Evolutionary conservation across 441 rosid species (phyloP), one percentile per base, ranked within the genome.

Genomic region (Kokia cookei): DNA sequence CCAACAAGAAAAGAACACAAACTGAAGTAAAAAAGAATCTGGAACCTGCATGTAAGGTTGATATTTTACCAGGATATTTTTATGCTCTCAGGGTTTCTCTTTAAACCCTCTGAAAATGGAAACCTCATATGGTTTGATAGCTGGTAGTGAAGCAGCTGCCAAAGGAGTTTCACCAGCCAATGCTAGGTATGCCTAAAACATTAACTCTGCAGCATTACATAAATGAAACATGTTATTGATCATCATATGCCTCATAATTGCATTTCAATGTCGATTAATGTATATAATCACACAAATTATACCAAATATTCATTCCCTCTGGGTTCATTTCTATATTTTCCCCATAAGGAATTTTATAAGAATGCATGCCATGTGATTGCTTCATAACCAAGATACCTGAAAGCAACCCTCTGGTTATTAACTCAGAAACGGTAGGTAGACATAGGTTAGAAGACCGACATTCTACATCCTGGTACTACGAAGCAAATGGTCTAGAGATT

Each of bases 71-170:
- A 65, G 57, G 58, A 40, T 43, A 32, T 53, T 76, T 74, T 45
- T 70, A 47, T 60, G 40, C 63, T 81, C 71, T 53, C 82, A 82
- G 88, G 89, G 86, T 17, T 76, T 73, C 51, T 80, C 89, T 29
- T 72, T 82, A 54, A 88, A 88, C 71, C 86, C 88, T 71, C 65
- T 85, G 67, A 74, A 81, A 68, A 85, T 79, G 82, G 76, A 77
- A 54, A 73, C 73, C n/a, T 73, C 79, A 5, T 65, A 78, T 65
- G 75, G 81, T 72, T 75, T 86, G 74, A 78, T 80, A 54, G 64
- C 78, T 5, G 87, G 83, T 59, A 60, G 80, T 73, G 83, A 80
- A 63, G 89, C 86, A 74, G 87, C 87, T 71, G 89, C 82, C 45
- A 76, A 76, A 12, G 88, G 88, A 70, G 64, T 86, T 74, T 32